Evolutionary conservation across 2,329 filamentous ascomycete species (phyloP).

Genomic region (Aspergillus viridinutans): DNA sequence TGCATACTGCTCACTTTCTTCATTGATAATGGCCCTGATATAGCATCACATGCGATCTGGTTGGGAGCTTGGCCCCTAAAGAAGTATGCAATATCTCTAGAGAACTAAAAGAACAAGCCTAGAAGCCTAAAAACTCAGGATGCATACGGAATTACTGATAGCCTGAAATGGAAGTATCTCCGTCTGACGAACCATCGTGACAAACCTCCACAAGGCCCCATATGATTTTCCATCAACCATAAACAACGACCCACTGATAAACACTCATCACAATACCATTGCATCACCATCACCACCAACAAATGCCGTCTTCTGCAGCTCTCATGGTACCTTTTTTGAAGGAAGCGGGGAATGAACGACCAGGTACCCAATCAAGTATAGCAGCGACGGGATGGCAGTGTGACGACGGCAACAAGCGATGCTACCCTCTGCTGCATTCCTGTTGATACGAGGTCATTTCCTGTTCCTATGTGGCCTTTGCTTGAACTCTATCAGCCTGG

Average conservation of each 20-base stretch:
- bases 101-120: neutral
- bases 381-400: neutral
- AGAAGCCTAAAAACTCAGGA: neutral
- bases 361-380: constrained; percentile 1
- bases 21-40: neutral
- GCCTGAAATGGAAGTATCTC: neutral
- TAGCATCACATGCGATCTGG: neutral
- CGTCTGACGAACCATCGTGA: neutral
- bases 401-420: neutral
- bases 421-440: neutral
- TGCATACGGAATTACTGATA: neutral
- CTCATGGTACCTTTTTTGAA: neutral
- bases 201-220: neutral
- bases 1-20: neutral
- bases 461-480: neutral
- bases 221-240: neutral
- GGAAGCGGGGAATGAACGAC: neutral
- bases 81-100: no score
- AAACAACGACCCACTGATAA: neutral
- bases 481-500: neutral
- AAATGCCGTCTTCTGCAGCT: neutral
- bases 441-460: constrained; percentile 3
- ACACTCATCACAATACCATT: neutral
- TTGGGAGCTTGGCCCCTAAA: no score
- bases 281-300: neutral